Evolutionary conservation across 768 basidiomycete genomes (phyloP).

Genomic region (Mycena epipterygia): DNA sequence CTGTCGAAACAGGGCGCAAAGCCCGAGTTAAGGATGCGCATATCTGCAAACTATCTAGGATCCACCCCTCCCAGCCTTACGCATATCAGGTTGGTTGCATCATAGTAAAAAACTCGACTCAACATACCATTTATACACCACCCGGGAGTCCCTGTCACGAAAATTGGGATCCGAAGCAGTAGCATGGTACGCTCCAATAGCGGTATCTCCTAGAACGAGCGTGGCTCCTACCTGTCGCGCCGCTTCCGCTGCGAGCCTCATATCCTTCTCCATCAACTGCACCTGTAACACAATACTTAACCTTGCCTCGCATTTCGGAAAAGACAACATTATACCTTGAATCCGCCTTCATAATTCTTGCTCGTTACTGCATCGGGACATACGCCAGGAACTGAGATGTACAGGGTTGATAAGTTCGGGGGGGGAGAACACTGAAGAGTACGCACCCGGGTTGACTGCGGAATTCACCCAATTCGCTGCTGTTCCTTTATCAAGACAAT

Average conservation of each 20-base stretch:
- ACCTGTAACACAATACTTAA: conserved; percentile 42
- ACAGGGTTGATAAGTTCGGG: background rate
- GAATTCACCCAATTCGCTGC: conserved; percentile 58
- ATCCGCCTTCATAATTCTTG: conserved; percentile 57
- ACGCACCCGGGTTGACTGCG: conserved; percentile 51
- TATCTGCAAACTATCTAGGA: background rate
- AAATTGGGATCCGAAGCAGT: conserved; percentile 56
- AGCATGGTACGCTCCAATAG: conserved; percentile 53
- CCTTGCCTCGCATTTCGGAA: background rate
- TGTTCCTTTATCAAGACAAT: conserved; percentile 55
- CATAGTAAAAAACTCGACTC: too few species aligned
- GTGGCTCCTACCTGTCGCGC: conserved; percentile 54
- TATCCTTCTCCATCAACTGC: conserved; percentile 62
- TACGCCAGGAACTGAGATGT: conserved; percentile 52
- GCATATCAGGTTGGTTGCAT: background rate
- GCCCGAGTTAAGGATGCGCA: too few species aligned
- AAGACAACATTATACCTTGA: conserved; percentile 49
- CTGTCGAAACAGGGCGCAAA: conserved; percentile 83
- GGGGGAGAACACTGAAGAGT: background rate
- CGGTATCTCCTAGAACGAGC: conserved; percentile 54
- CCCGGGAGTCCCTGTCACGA: conserved; percentile 54
- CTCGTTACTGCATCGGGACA: conserved; percentile 59
- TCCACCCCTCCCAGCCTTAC: conserved; percentile 19
- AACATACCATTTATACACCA: conserved; percentile 58
- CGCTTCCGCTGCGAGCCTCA: conserved; percentile 54